A percentile compares a stretch with the other conserved stretches of the same genome.
phyloP scores from a whole-genome alignment of 768 basidiomycete genomes.

The Phaeolepiota aurea region DNA sequence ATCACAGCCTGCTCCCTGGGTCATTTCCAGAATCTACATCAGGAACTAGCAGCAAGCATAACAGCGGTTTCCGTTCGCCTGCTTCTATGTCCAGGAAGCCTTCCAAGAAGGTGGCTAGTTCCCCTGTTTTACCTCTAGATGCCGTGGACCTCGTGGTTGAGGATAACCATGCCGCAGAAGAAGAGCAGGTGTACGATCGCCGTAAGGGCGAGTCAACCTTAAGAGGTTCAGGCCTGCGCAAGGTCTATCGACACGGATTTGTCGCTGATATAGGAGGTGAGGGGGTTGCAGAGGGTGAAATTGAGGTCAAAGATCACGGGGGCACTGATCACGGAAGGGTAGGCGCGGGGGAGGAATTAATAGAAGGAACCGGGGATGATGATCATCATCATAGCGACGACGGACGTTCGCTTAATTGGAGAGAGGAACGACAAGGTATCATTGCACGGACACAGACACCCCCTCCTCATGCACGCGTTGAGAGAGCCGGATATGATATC shows the following conservation, averaged over 20 bases:
- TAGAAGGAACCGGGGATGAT: conserved; percentile 22
- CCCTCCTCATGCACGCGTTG: conserved; percentile 32
- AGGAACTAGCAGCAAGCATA: conserved; percentile 17
- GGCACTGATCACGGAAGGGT: conserved; percentile 17
- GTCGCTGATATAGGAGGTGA: conserved; percentile 26
- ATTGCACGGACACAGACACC: conserved; percentile 31
- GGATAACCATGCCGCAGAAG: conserved; percentile 45
- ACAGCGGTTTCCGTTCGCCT: conserved; percentile 17
- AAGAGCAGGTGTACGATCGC: conserved; percentile 44
- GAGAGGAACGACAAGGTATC: too few relatives aligned
- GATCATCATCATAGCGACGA: conserved; percentile 20
- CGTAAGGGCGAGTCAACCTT: conserved; percentile 54
- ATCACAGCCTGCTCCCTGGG: conserved; percentile 1
- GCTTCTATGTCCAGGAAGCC: conserved; percentile 21
- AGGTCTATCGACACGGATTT: conserved; percentile 46
- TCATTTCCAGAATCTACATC: conserved; percentile 13
- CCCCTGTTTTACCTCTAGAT: conserved; percentile 45
- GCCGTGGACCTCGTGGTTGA: conserved; percentile 89
- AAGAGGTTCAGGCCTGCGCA: conserved; percentile 32
- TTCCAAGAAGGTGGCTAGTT: conserved; percentile 14
- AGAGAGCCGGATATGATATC: conserved; percentile 23
- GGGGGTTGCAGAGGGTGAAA: conserved; percentile 24
- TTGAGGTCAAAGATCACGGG: conserved; percentile 26
- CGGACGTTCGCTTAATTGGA: conserved; percentile 3
- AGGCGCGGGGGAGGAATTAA: conserved; percentile 33